Conservation (phyloP, 2,329 filamentous ascomycete species). For the Fusarium proliferatum region DNA sequence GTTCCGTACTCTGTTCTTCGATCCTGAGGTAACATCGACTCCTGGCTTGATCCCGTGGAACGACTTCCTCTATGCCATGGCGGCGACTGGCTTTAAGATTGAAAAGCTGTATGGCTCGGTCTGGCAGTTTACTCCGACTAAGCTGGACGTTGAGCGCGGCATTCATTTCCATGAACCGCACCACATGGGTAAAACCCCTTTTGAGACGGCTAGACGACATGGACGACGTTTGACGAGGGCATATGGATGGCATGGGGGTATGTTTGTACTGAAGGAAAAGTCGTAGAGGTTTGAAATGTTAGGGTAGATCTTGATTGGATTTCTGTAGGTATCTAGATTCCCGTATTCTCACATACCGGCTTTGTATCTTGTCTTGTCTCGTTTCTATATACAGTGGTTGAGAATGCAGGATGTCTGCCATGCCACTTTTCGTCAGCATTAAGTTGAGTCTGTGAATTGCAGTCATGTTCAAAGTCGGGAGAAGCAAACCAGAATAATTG, state of each 20-base stretch:
- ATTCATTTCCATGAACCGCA: slow-evolving; percentile 6
- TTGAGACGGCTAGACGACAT: not conserved
- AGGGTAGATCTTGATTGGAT: not conserved
- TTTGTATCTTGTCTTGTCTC: fast-evolving
- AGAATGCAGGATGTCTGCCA: fast-evolving
- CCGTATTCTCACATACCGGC: fast-evolving
- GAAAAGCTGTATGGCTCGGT: slow-evolving; percentile 8
- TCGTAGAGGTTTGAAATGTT: not conserved
- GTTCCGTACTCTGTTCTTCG: slow-evolving; percentile 2
- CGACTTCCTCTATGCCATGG: not conserved
- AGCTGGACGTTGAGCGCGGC: not conserved
- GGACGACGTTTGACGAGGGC: not conserved
- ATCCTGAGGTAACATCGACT: not conserved
- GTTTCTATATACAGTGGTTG: not conserved
- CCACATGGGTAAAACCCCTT: not conserved
- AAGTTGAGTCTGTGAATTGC: not conserved
- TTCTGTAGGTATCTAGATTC: not conserved
- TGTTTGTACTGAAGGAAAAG: slow-evolving; percentile 2
- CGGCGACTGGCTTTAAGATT: not conserved
- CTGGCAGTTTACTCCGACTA: not conserved
- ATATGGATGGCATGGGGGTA: slow-evolving; percentile 1
- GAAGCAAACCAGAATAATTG: not conserved
- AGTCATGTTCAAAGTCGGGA: fast-evolving
- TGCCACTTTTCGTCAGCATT: fast-evolving
- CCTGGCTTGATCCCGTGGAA: not conserved